Conservation (phyloP, 2,329 filamentous ascomycete genomes). For the Tricladium varicosporioides region DNA sequence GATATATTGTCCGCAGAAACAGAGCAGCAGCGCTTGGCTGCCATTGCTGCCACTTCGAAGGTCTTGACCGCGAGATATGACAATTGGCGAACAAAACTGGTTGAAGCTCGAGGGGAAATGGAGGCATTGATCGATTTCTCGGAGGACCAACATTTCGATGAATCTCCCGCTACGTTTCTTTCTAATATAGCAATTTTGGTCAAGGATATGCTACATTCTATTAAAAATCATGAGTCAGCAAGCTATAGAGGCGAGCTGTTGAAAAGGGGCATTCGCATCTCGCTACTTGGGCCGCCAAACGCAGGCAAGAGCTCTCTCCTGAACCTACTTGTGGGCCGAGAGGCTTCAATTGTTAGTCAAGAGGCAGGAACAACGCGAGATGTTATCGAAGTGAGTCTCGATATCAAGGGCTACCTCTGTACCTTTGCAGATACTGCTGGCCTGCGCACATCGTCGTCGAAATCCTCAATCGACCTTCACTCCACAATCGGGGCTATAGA, state of each 20-base stretch:
- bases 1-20: constrained; percentile 70
- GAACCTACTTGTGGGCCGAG: constrained; percentile 84
- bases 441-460: constrained; percentile 54
- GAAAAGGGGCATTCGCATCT: constrained; percentile 79
- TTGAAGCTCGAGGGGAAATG: constrained; percentile 83
- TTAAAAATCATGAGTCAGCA: constrained; percentile 70
- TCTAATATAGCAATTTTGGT: constrained; percentile 67
- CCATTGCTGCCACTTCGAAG: constrained; percentile 74
- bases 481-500: constrained; percentile 69
- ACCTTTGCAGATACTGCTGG: constrained; percentile 96
- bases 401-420: constrained; percentile 86
- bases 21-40: constrained; percentile 86
- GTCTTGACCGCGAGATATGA: constrained; percentile 76
- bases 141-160: constrained; percentile 96
- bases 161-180: constrained; percentile 72
- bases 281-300: constrained; percentile 87
- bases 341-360: constrained; percentile 90
- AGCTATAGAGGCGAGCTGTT: constrained; percentile 81
- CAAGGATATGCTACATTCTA: constrained; percentile 54
- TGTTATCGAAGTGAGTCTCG: constrained; percentile 86
- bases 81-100: constrained; percentile 70
- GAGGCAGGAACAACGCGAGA: constrained; percentile 94
- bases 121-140: constrained; percentile 97
- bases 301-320: constrained; percentile 92
- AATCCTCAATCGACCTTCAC: constrained; percentile 12